A percentile compares a stretch with the other conserved stretches of the same genome.
Conservation (phyloP, 2,329 filamentous ascomycete genomes). For the Verticillium albo-atrum region DNA sequence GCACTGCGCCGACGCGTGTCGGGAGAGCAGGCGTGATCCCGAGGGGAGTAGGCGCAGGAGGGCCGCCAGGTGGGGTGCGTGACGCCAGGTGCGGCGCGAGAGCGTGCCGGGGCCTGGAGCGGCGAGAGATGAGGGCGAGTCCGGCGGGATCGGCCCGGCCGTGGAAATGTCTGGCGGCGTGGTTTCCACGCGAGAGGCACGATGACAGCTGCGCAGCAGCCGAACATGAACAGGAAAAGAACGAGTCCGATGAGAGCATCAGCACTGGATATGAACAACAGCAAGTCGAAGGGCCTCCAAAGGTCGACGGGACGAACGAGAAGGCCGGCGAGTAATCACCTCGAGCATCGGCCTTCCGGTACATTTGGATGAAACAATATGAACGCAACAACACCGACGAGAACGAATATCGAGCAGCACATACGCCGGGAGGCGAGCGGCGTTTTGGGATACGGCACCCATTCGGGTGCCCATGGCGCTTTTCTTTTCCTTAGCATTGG, state of each 20-base stretch:
- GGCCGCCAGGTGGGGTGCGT: neutral
- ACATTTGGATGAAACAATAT: neutral
- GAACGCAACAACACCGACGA: neutral
- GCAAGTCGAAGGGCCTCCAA: no score
- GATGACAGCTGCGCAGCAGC: no score
- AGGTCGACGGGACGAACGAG: neutral
- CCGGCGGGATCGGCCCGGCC: neutral
- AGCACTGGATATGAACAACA: neutral
- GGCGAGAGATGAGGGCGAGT: neutral
- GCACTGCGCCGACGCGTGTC: slow-evolving; percentile 13
- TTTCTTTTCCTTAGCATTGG: neutral
- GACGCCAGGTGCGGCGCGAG: neutral
- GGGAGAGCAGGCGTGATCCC: neutral
- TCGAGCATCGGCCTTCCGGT: neutral
- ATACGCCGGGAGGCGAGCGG: neutral
- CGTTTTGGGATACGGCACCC: neutral
- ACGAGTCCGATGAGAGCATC: no score
- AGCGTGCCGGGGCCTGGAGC: neutral
- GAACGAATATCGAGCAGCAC: neutral
- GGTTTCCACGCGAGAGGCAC: neutral
- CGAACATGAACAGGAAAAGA: no score
- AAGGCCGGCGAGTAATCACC: neutral
- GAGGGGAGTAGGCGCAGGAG: neutral
- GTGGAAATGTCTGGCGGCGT: neutral
- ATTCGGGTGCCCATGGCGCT: neutral